phyloP scores from a whole-genome alignment of 805 yeast species.

The Pichia exigua region DNA sequence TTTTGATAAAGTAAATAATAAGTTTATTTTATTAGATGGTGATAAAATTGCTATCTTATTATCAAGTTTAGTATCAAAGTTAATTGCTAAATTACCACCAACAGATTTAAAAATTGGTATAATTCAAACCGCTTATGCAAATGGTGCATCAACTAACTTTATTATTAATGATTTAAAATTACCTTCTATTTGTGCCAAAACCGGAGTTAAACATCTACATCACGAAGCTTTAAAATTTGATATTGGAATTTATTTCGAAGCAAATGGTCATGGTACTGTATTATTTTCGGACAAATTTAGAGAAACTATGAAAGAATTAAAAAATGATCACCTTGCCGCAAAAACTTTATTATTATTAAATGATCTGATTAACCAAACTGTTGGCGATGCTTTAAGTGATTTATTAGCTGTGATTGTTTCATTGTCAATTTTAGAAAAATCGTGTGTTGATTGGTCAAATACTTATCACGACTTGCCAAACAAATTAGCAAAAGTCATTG shows the following conservation, averaged over 20 bases:
- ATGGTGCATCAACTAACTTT: conserved; percentile 80
- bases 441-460: conserved; percentile 66
- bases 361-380: conserved; percentile 84
- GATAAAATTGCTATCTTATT: conserved; percentile 86
- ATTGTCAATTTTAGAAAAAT: conserved; percentile 34
- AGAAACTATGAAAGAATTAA: conserved; percentile 31
- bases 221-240: conserved; percentile 84
- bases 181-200: conserved; percentile 84
- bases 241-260: conserved; percentile 93
- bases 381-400: conserved; percentile 98
- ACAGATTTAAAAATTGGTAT: conserved; percentile 52
- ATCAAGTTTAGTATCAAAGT: conserved; percentile 52
- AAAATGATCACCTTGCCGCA: conserved; percentile 41
- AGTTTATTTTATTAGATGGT: conserved; percentile 71
- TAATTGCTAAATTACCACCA: conserved; percentile 35
- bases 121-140: conserved; percentile 97
- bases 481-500: conserved; percentile 70
- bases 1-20: conserved; percentile 24
- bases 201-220: conserved; percentile 95
- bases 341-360: conserved; percentile 52
- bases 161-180: conserved; percentile 51
- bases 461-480: conserved; percentile 85
- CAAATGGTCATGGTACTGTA: conserved; percentile 98
- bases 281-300: conserved; percentile 56
- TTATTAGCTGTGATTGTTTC: conserved; percentile 69